Percentiles rank a stretch among this genome's conserved stretches.
Conservation (phyloP, 139 green algal genomes). For the Coccomyxa sp. region DNA sequence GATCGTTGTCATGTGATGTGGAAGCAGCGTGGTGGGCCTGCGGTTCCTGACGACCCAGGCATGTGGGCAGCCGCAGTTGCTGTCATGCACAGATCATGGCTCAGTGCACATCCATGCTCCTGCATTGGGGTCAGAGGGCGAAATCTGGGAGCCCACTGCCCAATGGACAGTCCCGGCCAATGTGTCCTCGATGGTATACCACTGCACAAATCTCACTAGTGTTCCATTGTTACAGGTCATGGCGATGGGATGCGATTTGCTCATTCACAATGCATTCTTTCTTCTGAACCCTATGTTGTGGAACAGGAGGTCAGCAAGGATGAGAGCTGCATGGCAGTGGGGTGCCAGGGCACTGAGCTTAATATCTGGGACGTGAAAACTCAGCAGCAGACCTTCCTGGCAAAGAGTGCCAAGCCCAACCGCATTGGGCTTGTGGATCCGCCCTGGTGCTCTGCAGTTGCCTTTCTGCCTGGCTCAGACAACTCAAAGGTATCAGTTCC, state of each 20-base stretch:
- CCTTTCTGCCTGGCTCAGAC: background rate
- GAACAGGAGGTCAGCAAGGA: background rate
- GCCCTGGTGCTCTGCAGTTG: background rate
- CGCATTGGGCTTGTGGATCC: slow-evolving; percentile 25
- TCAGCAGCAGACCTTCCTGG: slow-evolving; percentile 23
- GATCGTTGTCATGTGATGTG: no score
- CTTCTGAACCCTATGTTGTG: background rate
- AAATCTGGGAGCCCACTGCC: background rate
- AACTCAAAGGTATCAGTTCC: slow-evolving; percentile 20
- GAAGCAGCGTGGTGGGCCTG: background rate
- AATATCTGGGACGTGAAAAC: slow-evolving; percentile 24
- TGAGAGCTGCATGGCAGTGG: slow-evolving; percentile 19
- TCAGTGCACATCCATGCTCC: background rate
- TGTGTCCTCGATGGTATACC: no score
- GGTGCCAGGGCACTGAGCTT: slow-evolving; percentile 33
- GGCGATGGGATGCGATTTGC: background rate
- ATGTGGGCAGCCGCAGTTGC: background rate
- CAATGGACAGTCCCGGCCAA: no score
- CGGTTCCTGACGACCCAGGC: background rate
- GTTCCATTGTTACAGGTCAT: background rate
- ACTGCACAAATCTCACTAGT: background rate
- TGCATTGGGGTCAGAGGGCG: background rate
- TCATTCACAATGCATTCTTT: no score
- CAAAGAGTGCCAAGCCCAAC: slow-evolving; percentile 32
- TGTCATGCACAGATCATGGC: background rate